phyloP scores from a whole-genome alignment of 768 basidiomycete species.

The Xanthoconium purpureum region DNA sequence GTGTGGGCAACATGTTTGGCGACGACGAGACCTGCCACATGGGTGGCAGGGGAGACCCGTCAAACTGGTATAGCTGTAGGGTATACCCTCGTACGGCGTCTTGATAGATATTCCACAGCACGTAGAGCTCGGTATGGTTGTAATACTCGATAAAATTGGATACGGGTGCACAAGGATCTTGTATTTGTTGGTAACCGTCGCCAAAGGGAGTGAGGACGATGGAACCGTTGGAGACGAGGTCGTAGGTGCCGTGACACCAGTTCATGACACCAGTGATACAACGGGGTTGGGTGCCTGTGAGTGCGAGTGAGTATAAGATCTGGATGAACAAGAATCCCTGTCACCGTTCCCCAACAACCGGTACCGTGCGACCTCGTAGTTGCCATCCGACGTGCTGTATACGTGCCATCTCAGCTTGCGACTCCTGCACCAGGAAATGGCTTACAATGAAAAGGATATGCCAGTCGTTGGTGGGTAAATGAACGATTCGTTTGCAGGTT shows the following conservation, averaged over 20 bases:
- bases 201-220: slow-evolving; percentile 68
- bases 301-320: neutral
- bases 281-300: slow-evolving; percentile 69
- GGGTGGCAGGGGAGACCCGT: slow-evolving; percentile 75
- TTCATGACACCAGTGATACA: slow-evolving; percentile 88
- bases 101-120: slow-evolving; percentile 66
- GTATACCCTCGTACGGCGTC: slow-evolving; percentile 62
- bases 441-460: slow-evolving; percentile 87
- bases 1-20: slow-evolving; percentile 86
- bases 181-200: slow-evolving; percentile 93
- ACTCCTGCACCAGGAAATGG: neutral
- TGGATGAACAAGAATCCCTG: neutral
- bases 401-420: neutral
- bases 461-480: slow-evolving; percentile 83
- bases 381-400: slow-evolving; percentile 63
- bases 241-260: slow-evolving; percentile 87
- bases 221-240: slow-evolving; percentile 71
- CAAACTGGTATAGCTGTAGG: slow-evolving; percentile 74
- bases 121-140: slow-evolving; percentile 68
- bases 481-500: slow-evolving; percentile 80
- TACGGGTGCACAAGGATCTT: slow-evolving; percentile 86
- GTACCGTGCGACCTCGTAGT: slow-evolving; percentile 89
- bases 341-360: slow-evolving; percentile 84
- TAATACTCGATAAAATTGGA: slow-evolving; percentile 87
- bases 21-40: slow-evolving; percentile 61